Base-by-base conservation (phyloP, 768 basidiomycete species). In the Pluteus cervinus region DNA sequence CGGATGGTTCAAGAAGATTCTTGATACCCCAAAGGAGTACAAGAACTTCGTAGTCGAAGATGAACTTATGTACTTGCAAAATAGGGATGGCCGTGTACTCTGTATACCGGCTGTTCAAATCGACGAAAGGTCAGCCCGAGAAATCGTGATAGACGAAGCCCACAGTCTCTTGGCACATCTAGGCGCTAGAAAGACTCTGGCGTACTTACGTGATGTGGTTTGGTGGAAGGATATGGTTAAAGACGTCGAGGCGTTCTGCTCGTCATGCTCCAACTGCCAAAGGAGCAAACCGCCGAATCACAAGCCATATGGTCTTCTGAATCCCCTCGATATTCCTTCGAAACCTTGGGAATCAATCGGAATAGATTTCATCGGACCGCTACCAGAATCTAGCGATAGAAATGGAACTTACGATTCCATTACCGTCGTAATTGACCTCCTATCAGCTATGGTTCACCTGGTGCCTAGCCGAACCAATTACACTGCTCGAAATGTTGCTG, bases 131-230 rank as follows among this genome's bases (percentile, higher is more conserved):
- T 48, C 36, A 1, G 30, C 53, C 2, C 24, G 54, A 0, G 66
- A 67, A 36, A 45, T 57, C 0, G n/a, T 69, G 0, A 65, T 69
- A 0, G 41, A 41, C 0, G 61, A 67, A 21, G 64, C 62, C 0
- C 68, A 69, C 24, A 63, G 60, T 0, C 5, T 69, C 0, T 35
- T 69, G 2, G 67, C 65, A 0, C 68, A 69, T 33, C 37, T 69
- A 0, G 63, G 68, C 1, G 18, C 45, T 0, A 20, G 7, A 1
- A 69, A 68, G 37, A 69, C 65, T 0, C 11, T 66, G 0, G 24
- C 39, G 1, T 62, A 59, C 22, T 46, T 68, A 0, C 29, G 51
- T 4, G 53, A 63, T 16, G 40, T 61, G 5, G 56, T 66, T 0
- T 69, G 66, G 65, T 68, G 68, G 68, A 58, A 58, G n/a, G 38